These are phyloP conservation scores for Orychophragmus violaceus DNA, from an alignment of 345 rosid genomes.

Conservation along the genomic window DNA sequence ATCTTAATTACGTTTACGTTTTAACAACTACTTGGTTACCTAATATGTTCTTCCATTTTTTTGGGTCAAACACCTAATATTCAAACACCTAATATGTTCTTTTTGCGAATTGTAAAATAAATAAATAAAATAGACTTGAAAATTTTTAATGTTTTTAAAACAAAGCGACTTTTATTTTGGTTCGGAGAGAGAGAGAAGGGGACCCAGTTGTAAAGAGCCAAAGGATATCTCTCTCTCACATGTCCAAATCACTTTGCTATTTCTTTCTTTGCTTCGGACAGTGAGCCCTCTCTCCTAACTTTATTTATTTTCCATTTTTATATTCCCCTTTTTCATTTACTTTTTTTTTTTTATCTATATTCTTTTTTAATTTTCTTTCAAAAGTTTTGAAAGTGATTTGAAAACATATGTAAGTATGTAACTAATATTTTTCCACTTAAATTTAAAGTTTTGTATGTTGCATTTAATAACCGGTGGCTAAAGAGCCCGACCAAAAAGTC, in stretches of 20 bases:
- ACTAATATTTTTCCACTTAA: neutral
- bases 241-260: conserved; percentile 34
- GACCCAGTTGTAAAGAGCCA: conserved; percentile 20
- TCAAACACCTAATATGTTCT: too few species aligned
- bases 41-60: neutral
- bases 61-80: too few species aligned
- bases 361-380: neutral
- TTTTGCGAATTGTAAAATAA: too few species aligned
- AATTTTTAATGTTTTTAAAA: neutral
- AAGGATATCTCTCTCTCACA: conserved; percentile 24
- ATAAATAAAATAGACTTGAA: too few species aligned
- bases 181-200: conserved; percentile 11
- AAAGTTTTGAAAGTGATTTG: conserved; percentile 10
- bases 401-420: neutral
- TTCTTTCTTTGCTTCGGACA: conserved; percentile 36
- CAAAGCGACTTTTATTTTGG: neutral
- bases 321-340: conserved; percentile 4
- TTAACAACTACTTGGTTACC: neutral
- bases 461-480: conserved; percentile 14
- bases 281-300: conserved; percentile 36
- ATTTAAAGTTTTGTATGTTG: neutral
- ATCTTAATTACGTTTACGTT: neutral
- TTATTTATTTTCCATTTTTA: conserved; percentile 20
- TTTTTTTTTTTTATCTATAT: neutral
- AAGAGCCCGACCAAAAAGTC: conserved; percentile 8